phyloP scores from a whole-genome alignment of 495 filamentous ascomycete species.

The Talaromyces adpressus region DNA sequence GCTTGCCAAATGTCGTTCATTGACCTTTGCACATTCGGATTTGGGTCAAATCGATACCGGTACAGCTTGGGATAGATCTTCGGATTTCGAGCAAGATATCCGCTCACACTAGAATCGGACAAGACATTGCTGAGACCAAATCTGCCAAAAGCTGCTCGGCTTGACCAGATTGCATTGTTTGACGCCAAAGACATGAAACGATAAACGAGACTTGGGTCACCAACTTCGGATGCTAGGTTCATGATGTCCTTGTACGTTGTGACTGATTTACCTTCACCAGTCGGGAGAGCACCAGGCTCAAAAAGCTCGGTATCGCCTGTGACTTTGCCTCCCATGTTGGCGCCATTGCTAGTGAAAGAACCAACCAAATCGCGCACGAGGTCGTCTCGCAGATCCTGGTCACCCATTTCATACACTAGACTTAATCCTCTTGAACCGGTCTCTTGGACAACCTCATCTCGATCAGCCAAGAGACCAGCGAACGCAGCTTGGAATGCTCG shows the following conservation, averaged over 20 bases:
- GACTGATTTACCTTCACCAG: conserved; percentile 79
- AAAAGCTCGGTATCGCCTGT: conserved; percentile 87
- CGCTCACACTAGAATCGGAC: conserved; percentile 72
- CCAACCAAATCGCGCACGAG: conserved; percentile 79
- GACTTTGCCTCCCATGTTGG: conserved; percentile 68
- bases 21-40: conserved; percentile 79
- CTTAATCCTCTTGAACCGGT: conserved; percentile 85
- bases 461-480: conserved; percentile 74
- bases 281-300: conserved; percentile 86
- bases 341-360: conserved; percentile 72
- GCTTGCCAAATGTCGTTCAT: conserved; percentile 98
- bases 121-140: conserved; percentile 90
- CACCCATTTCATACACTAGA: conserved; percentile 87
- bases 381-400: conserved; percentile 68
- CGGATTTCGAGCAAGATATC: conserved; percentile 66
- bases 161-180: conserved; percentile 93
- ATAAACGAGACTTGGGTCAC: conserved; percentile 90
- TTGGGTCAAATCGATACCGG: conserved; percentile 91
- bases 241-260: conserved; percentile 96
- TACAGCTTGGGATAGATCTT: conserved; percentile 94
- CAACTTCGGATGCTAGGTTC: conserved; percentile 84
- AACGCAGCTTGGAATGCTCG: conserved; percentile 80
- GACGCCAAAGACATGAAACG: conserved; percentile 94
- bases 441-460: conserved; percentile 92
- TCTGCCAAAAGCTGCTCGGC: conserved; percentile 85